These are phyloP conservation scores for Thymus mandschuricus DNA, from an alignment of 257 asterid genomes.

Conservation along the genomic window DNA sequence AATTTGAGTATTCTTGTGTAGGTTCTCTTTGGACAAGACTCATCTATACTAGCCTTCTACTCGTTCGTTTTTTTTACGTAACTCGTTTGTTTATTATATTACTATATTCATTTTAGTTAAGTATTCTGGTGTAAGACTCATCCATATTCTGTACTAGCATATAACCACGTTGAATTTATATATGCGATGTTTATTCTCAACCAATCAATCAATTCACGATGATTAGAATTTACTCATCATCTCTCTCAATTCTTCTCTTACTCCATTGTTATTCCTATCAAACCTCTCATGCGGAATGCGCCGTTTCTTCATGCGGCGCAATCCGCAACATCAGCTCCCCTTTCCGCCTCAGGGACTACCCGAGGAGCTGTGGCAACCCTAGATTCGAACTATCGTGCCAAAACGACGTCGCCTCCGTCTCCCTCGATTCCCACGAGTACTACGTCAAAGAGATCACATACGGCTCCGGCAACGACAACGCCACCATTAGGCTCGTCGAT, in stretches of 20 bases:
- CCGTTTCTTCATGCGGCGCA: not conserved
- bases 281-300: not conserved
- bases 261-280: not conserved
- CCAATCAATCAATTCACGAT: too few species aligned
- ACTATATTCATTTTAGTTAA: too few species aligned
- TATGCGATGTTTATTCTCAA: too few species aligned
- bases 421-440: slow-evolving; percentile 23
- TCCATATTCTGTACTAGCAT: too few species aligned
- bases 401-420: slow-evolving; percentile 31
- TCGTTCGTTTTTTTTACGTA: too few species aligned
- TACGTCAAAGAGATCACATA: slow-evolving; percentile 34
- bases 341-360: not conserved
- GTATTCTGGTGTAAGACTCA: too few species aligned
- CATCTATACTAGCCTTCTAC: too few species aligned
- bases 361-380: slow-evolving; percentile 38
- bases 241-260: not conserved
- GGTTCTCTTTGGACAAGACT: too few species aligned
- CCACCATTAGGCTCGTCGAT: slow-evolving; percentile 36
- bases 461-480: not conserved
- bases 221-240: too few species aligned
- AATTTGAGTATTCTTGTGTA: too few species aligned
- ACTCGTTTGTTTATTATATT: too few species aligned
- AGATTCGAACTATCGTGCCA: slow-evolving; percentile 37
- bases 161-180: too few species aligned
- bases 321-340: not conserved